Evolutionary conservation across 768 basidiomycete genomes (phyloP).

Genomic region (Mycena amicta): DNA sequence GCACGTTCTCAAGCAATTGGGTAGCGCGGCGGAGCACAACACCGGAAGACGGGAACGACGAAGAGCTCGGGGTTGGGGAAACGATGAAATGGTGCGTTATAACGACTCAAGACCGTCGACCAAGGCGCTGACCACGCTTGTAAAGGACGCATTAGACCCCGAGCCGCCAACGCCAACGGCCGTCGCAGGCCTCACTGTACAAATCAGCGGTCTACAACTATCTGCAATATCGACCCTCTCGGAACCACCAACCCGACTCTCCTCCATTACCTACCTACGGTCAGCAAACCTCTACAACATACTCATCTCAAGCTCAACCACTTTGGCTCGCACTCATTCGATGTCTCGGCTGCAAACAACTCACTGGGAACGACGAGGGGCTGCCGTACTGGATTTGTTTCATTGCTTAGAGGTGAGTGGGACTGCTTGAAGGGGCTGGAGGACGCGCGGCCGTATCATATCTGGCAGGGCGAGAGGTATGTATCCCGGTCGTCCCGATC

Average conservation of each 20-base stretch:
- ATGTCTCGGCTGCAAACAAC: conserved; percentile 67
- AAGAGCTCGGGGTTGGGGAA: conserved; percentile 73
- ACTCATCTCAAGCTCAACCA: conserved; percentile 71
- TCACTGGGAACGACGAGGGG: conserved; percentile 80
- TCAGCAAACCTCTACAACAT: conserved; percentile 56
- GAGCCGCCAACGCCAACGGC: conserved; percentile 25
- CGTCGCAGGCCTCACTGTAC: conserved; percentile 41
- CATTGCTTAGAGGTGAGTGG: conserved; percentile 62
- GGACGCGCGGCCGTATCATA: conserved; percentile 65
- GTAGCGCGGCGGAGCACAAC: conserved; percentile 75
- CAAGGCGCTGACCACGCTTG: neutral
- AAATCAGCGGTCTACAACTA: conserved; percentile 43
- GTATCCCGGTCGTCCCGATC: conserved; percentile 22
- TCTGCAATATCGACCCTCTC: conserved; percentile 28
- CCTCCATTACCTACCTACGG: conserved; percentile 43
- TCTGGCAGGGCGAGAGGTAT: conserved; percentile 83
- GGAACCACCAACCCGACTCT: conserved; percentile 28
- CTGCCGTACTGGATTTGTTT: conserved; percentile 81
- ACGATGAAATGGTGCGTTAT: conserved; percentile 35
- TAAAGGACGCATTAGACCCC: conserved; percentile 23
- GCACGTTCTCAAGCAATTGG: conserved; percentile 49
- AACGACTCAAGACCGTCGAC: neutral
- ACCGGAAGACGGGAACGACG: conserved; percentile 59
- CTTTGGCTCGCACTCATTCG: conserved; percentile 88
- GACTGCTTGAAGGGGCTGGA: conserved; percentile 60